phyloP scores from a whole-genome alignment of 2,329 filamentous ascomycete species.

The Colletotrichum orbiculare region DNA sequence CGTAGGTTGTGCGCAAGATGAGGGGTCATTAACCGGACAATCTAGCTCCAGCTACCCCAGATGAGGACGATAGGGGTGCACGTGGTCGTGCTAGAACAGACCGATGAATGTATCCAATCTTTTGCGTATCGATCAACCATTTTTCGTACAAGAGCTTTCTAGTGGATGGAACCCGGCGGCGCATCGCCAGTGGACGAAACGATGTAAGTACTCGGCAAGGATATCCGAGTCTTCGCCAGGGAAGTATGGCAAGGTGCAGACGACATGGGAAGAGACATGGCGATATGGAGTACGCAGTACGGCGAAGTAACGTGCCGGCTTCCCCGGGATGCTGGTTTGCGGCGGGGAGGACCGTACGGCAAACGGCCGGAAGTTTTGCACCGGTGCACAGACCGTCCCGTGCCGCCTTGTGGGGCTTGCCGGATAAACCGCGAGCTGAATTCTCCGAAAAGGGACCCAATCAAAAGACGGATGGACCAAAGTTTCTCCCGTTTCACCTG shows the following conservation, averaged over 20 bases:
- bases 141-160: too few relatives aligned
- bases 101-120: background rate
- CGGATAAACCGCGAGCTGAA: constrained; percentile 15
- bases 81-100: background rate
- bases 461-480: background rate
- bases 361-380: too few relatives aligned
- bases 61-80: background rate
- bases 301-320: too few relatives aligned
- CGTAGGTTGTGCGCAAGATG: background rate
- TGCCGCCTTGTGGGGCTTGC: background rate
- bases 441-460: too few relatives aligned
- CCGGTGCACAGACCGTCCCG: constrained; percentile 14
- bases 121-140: constrained; percentile 1
- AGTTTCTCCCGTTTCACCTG: constrained; percentile 31
- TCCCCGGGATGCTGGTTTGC: too few relatives aligned
- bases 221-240: background rate
- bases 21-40: background rate
- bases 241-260: background rate
- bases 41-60: background rate
- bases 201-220: too few relatives aligned
- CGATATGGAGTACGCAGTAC: too few relatives aligned
- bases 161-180: too few relatives aligned
- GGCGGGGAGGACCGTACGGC: too few relatives aligned
- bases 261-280: too few relatives aligned
- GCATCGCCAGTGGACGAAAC: too few relatives aligned